Base-by-base conservation (phyloP, 139 green algal species). In the Tetraselmis striata region DNA sequence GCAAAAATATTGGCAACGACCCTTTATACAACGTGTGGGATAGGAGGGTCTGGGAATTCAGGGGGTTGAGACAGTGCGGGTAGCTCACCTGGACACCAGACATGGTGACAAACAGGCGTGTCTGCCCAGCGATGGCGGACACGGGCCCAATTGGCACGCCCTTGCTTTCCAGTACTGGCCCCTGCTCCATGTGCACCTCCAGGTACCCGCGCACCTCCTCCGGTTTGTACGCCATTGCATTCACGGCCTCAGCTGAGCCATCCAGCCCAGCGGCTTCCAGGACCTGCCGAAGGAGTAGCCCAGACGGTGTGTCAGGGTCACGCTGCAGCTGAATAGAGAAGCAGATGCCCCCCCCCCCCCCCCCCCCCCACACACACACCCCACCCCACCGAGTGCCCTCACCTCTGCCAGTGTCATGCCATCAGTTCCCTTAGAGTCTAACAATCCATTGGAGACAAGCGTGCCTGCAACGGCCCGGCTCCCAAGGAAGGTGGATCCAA, bases 181-280 rank as follows among this genome's bases (percentile, higher is more conserved):
- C 96, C 83, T 98, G 95, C 85, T 98, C 95, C 58, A 98, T 94
- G 91, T 98, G 95, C 2, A 98, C 89, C 87, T 98, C 95, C 28
- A 98, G 85, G 80, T 98, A 98, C 31, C 89, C 86, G 11, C 77
- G 45, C 30, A 87, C 59, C 27, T 86, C 74, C n/a, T 85, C 79
- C 2, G 59, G 29, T 0, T 2, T 31, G n/a, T 86, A 25, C 22
- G 83, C 79, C 18, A 81, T 59, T 1, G 45, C 75, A n/a, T 27
- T 27, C 28, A 94, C 31, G 31, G 59, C 79, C 28, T 79, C 78
- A 23, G 58, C 59, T 59, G 87, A 81, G 77, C 75, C 59, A 45
- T 85, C 80, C 23, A 91, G 81, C 45, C 88, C 88, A 23, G 84
- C 78, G 45, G 78, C 83, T 78, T 83, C 28, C 30, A 95, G 31